Base-by-base conservation (phyloP, 2,329 filamentous ascomycete species). In the Beauveria varroae region DNA sequence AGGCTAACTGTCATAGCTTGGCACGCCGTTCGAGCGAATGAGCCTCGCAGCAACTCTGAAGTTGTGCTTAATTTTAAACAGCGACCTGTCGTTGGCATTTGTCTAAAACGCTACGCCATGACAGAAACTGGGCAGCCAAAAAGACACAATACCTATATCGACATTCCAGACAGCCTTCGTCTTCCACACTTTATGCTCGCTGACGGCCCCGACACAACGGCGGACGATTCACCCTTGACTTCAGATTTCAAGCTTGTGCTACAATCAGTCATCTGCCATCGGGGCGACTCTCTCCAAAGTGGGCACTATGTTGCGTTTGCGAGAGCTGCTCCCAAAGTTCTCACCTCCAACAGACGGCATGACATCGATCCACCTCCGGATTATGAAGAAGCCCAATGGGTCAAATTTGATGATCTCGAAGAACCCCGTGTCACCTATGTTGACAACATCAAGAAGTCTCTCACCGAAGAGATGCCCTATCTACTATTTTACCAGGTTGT, bases 401-500 rank as follows among this genome's bases (percentile, higher is more conserved):
- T 96, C 71, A 88, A 87, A 43, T 97, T 96, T 68, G 95, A 99
- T 70, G 95, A 99, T 71, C 78, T 98, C n/a, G 70, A 75, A 30
- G 78, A 83, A 41, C 81, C 86, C 61, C 85, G 93, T 28, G 88
- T 98, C 3, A 81, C 81, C 0, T 81, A 88, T 60, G 86, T 97
- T 54, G 85, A 96, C 68, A 88, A 97, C 64, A 84, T 87, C 67
- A 87, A 90, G 64, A 76, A 88, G 66, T 88, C 90, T 0, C 76
- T 98, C 55, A 88, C 85, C 66, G 83, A 88, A n/a, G 93, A 97
- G 72, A 96, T 91, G 72, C 93, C 95, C 0, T 98, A 98, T 71
- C 82, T 98, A 7, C 79, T 99, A 0, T 98, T 98, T 73, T 99
- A 97, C 70, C 93, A 97, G 72, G 90, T 98, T 46, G 84, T 96